These are phyloP conservation scores for Aspergillus sp. DNA, from an alignment of 2,329 filamentous ascomycete genomes.

Conservation along the genomic window DNA sequence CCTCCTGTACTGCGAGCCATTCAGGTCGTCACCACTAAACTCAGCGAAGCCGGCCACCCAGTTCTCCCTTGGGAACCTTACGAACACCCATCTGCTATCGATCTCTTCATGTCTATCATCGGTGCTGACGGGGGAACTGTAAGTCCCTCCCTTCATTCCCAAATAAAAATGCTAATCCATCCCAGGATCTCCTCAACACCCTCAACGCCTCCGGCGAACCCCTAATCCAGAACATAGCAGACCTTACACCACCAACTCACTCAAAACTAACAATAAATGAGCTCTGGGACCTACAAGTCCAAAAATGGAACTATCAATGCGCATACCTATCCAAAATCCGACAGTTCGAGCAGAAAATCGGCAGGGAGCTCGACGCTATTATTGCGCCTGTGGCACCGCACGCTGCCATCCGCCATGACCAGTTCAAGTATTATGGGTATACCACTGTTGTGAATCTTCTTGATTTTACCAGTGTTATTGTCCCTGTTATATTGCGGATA, in stretches of 20 bases:
- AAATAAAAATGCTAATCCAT: too few relatives aligned
- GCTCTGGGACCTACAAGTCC: conserved; percentile 29
- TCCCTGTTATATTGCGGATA: conserved; percentile 48
- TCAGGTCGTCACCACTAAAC: conserved; percentile 22
- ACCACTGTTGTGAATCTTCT: conserved; percentile 38
- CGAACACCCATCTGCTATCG: neutral
- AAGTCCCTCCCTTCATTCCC: too few relatives aligned
- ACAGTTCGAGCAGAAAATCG: conserved; percentile 14
- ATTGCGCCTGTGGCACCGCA: conserved; percentile 41
- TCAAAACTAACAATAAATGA: conserved; percentile 13
- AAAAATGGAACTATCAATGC: conserved; percentile 31
- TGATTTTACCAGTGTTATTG: conserved; percentile 44
- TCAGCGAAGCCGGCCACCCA: conserved; percentile 30
- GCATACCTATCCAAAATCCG: conserved; percentile 36
- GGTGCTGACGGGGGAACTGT: conserved; percentile 30
- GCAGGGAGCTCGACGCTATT: conserved; percentile 37
- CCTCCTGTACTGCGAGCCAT: conserved; percentile 38
- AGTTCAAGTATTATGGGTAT: conserved; percentile 31
- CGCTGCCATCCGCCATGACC: conserved; percentile 37
- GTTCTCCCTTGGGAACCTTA: conserved; percentile 32
- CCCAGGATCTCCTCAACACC: conserved; percentile 26
- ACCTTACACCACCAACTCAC: conserved; percentile 22
- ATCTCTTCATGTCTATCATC: conserved; percentile 22
- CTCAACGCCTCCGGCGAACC: conserved; percentile 38
- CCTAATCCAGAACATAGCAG: conserved; percentile 33